Evolutionary conservation across 2,329 filamentous ascomycete genomes (phyloP), one percentile per base, ranked within the genome.

Genomic region (Apiospora marii): DNA sequence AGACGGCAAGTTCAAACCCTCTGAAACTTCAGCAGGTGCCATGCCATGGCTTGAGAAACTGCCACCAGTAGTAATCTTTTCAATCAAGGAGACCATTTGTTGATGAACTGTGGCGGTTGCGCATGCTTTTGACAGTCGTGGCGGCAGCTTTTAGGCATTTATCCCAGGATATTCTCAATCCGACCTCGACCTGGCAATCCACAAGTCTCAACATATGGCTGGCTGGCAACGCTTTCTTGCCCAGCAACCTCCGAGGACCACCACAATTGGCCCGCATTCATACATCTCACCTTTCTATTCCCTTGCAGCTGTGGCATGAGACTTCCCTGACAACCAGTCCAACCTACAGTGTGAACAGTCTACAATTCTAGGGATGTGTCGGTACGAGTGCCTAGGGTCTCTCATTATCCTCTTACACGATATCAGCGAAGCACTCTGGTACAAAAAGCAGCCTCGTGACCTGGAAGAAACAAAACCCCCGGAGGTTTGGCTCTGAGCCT

Each of bases 301-400:
- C 19, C 19, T n/a, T 22, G 13, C 7, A 13, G 34, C 19, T 24
- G 6, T 24, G 34, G 10, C 13, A 41, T 37, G 12, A n/a, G 22
- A 1, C 5, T n/a, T 64, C n/a, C 34, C 1, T 22, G n/a, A n/a
- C n/a, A 64, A 41, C 1, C 30, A 24, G 41, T 19, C 43, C 79
- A 16, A 77, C 75, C 6, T 77, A 79, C 37, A 77, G 81, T 70
- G 77, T 72, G 13, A 80, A 78, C 37, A 81, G 34, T 41, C 58
- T 41, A 41, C 10, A 30, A 13, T 34, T 41, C 34, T n/a, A n/a
- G 68, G 77, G 76, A 89, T 89, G 87, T 89, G 87, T 81, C 87
- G 87, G 24, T 87, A 86, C 78, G 87, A 89, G 81, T 84, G 87
- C 27, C 76, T 89, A 41, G 87, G 87, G 41, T 83, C 83, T 61